Conservation (phyloP, 2,329 filamentous ascomycete genomes). For the Monilinia polystroma region DNA sequence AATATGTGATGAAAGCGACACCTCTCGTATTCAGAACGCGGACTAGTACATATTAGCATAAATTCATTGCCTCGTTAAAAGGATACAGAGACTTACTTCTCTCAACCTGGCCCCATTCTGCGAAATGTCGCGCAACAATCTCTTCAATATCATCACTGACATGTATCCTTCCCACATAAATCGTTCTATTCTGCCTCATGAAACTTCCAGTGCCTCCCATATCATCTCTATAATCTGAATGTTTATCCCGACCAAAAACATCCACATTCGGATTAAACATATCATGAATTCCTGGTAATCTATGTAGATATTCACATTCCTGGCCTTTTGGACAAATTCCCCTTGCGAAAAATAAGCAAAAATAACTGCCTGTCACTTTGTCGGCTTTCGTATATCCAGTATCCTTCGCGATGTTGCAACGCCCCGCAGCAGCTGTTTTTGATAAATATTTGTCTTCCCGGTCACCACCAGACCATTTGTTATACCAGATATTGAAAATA, state of each 20-base stretch:
- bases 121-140: slow-evolving; percentile 89
- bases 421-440: slow-evolving; percentile 76
- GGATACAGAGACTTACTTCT: slow-evolving; percentile 50
- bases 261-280: slow-evolving; percentile 92
- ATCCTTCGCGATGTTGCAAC: slow-evolving; percentile 83
- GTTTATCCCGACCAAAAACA: slow-evolving; percentile 92
- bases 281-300: slow-evolving; percentile 82
- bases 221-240: slow-evolving; percentile 89
- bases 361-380: slow-evolving; percentile 75
- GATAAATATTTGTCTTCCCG: slow-evolving; percentile 87
- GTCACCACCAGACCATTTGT: slow-evolving; percentile 96
- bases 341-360: slow-evolving; percentile 90
- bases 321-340: slow-evolving; percentile 80
- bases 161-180: slow-evolving; percentile 92
- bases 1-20: slow-evolving; percentile 93
- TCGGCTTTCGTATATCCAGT: slow-evolving; percentile 78
- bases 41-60: slow-evolving; percentile 43
- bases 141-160: slow-evolving; percentile 97
- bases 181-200: slow-evolving; percentile 86
- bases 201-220: slow-evolving; percentile 98
- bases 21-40: slow-evolving; percentile 86
- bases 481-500: slow-evolving; percentile 98
- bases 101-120: slow-evolving; percentile 94
- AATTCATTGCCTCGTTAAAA: background rate
- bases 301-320: slow-evolving; percentile 92